A percentile compares a stretch with the other conserved stretches of the same genome.
phyloP scores from a whole-genome alignment of 805 yeast genomes.

The Ogataea philodendri region DNA sequence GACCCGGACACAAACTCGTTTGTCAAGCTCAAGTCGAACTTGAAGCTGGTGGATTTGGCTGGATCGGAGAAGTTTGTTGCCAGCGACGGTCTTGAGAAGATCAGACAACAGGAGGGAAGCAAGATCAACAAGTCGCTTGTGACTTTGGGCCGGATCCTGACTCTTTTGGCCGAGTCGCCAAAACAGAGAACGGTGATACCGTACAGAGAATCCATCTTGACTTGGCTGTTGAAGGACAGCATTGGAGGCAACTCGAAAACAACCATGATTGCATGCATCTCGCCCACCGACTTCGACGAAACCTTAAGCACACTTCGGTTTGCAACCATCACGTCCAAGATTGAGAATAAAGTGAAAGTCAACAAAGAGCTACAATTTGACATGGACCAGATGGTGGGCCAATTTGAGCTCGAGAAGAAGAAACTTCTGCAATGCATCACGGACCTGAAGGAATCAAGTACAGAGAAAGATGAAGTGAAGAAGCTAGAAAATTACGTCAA shows the following conservation, averaged over 20 bases:
- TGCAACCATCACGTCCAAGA: conserved; percentile 72
- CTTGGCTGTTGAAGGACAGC: conserved; percentile 72
- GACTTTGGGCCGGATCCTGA: conserved; percentile 69
- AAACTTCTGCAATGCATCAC: conserved; percentile 21
- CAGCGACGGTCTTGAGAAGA: conserved; percentile 49
- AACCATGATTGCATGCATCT: conserved; percentile 83
- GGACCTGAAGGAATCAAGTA: conserved; percentile 11
- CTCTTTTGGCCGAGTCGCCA: conserved; percentile 43
- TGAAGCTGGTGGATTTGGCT: conserved; percentile 76
- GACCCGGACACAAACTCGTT: conserved; percentile 34
- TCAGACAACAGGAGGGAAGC: conserved; percentile 69
- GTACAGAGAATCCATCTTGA: conserved; percentile 70
- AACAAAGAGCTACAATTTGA: conserved; percentile 43
- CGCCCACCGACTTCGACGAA: conserved; percentile 77
- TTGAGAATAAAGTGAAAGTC: conserved; percentile 57
- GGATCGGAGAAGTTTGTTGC: conserved; percentile 71
- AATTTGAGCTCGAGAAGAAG: conserved; percentile 28
- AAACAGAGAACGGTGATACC: conserved; percentile 45
- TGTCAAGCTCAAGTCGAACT: conserved; percentile 47
- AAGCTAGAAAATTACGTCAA: conserved; percentile 25
- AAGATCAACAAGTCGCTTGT: conserved; percentile 77
- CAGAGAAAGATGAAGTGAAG: conserved; percentile 10
- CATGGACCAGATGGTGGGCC: conserved; percentile 32
- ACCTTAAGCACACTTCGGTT: conserved; percentile 72
- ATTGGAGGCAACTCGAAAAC: conserved; percentile 82